Percentiles rank a stretch among this genome's conserved stretches.
These are phyloP conservation scores for Schwanniomyces pseudopolymorphus DNA, from an alignment of 805 yeast species.

Conservation along the genomic window DNA sequence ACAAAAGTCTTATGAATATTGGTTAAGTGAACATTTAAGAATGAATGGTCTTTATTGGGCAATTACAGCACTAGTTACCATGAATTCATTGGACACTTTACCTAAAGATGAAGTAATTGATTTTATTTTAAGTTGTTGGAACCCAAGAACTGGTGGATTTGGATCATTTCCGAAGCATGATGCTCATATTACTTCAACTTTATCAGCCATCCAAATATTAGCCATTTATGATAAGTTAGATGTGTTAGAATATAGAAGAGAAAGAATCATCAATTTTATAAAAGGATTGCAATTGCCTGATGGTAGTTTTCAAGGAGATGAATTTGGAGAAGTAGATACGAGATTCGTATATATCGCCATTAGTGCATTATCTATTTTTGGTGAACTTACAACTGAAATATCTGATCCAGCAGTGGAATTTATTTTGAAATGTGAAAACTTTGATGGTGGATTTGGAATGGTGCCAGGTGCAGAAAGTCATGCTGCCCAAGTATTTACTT, in stretches of 20 bases:
- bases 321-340: constrained; percentile 90
- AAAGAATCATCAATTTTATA: constrained; percentile 25
- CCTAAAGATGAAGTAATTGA: constrained; percentile 59
- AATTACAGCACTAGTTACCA: constrained; percentile 64
- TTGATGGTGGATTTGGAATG: constrained; percentile 95
- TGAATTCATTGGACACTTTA: constrained; percentile 55
- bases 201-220: constrained; percentile 83
- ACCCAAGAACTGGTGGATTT: constrained; percentile 68
- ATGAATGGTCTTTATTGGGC: constrained; percentile 97
- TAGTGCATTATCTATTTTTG: constrained; percentile 70
- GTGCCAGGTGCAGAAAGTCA: constrained; percentile 95
- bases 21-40: constrained; percentile 87
- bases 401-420: constrained; percentile 65
- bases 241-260: constrained; percentile 28
- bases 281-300: constrained; percentile 47
- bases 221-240: constrained; percentile 63
- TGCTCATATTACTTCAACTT: constrained; percentile 79
- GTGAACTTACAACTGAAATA: constrained; percentile 52
- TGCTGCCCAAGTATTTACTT: constrained; percentile 87
- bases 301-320: constrained; percentile 89
- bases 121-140: constrained; percentile 71
- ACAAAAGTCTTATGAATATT: constrained; percentile 65
- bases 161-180: constrained; percentile 90
- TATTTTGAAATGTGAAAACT: constrained; percentile 72
- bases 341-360: constrained; percentile 84